Percentiles rank a stretch among this genome's conserved stretches.
These are phyloP conservation scores for Kentomonas sorsogonicus DNA, from an alignment of 208 protist genomes.

Conservation along the genomic window DNA sequence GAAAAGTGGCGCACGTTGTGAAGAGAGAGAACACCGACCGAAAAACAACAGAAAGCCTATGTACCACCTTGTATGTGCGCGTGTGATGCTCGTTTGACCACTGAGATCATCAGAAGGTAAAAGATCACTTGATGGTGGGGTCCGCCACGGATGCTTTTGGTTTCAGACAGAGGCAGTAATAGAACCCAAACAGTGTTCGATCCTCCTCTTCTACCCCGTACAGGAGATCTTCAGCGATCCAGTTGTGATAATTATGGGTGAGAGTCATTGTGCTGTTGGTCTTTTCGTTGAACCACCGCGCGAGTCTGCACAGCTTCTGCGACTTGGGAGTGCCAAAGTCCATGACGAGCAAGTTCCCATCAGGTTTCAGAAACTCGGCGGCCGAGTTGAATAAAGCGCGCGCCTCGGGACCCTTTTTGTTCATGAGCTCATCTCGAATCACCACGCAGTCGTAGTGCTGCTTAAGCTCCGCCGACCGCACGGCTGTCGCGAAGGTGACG, in stretches of 20 bases:
- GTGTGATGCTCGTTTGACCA: background rate
- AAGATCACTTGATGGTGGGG: background rate
- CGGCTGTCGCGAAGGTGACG: conserved; percentile 62
- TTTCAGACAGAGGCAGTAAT: conserved; percentile 56
- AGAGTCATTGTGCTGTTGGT: conserved; percentile 69
- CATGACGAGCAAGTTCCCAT: conserved; percentile 68
- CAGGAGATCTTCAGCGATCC: conserved; percentile 57
- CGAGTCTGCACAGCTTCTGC: conserved; percentile 20
- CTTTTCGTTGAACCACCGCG: conserved; percentile 46
- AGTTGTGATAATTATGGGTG: conserved; percentile 69
- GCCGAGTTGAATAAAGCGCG: conserved; percentile 54
- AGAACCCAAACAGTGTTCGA: conserved; percentile 55
- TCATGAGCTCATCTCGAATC: conserved; percentile 76
- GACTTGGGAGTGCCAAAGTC: conserved; percentile 64
- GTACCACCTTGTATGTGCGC: too few relatives aligned
- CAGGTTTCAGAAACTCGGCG: conserved; percentile 36
- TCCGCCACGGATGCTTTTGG: background rate
- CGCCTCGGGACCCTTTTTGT: conserved; percentile 29
- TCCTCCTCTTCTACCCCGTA: conserved; percentile 58
- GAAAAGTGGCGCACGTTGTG: background rate
- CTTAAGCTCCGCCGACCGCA: conserved; percentile 29
- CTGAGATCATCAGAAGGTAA: background rate
- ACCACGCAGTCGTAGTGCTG: conserved; percentile 67
- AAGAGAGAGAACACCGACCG: background rate
- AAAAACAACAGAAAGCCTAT: background rate